Evolutionary conservation across 2,329 filamentous ascomycete genomes (phyloP).

Genomic region (Periconia digitata): DNA sequence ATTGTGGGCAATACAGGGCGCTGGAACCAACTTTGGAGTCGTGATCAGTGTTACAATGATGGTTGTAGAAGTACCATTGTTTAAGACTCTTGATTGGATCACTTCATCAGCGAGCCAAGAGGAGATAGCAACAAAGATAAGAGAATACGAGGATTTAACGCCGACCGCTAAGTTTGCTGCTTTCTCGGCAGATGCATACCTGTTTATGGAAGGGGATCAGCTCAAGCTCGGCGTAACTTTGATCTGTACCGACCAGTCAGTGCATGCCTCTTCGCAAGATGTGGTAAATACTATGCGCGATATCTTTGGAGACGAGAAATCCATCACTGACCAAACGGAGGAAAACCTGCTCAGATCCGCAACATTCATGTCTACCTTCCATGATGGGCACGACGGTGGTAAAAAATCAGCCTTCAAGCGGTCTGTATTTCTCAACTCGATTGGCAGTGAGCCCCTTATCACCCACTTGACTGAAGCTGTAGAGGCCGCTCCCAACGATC

Average conservation of each 20-base stretch:
- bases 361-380: conserved; percentile 60
- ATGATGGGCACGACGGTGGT: conserved; percentile 58
- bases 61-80: conserved; percentile 47
- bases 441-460: conserved; percentile 42
- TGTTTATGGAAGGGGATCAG: conserved; percentile 53
- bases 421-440: conserved; percentile 60
- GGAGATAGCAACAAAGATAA: too few relatives aligned
- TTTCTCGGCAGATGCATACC: conserved; percentile 58
- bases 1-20: conserved; percentile 61
- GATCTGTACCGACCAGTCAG: too few relatives aligned
- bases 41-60: conserved; percentile 57
- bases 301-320: conserved; percentile 43
- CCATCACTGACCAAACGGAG: conserved; percentile 39
- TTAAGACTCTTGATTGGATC: conserved; percentile 34
- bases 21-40: conserved; percentile 62
- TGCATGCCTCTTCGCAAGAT: too few relatives aligned
- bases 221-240: conserved; percentile 57
- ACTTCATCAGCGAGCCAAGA: conserved; percentile 29
- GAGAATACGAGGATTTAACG: too few relatives aligned
- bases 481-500: conserved; percentile 50
- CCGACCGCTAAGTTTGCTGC: too few relatives aligned
- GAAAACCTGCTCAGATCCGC: conserved; percentile 59
- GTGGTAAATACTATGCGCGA: too few relatives aligned
- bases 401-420: conserved; percentile 68
- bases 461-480: conserved; percentile 50